A percentile compares a stretch with the other conserved stretches of the same genome.
phyloP scores from a whole-genome alignment of 2,329 filamentous ascomycete species.

The Colletotrichum eremochloae region DNA sequence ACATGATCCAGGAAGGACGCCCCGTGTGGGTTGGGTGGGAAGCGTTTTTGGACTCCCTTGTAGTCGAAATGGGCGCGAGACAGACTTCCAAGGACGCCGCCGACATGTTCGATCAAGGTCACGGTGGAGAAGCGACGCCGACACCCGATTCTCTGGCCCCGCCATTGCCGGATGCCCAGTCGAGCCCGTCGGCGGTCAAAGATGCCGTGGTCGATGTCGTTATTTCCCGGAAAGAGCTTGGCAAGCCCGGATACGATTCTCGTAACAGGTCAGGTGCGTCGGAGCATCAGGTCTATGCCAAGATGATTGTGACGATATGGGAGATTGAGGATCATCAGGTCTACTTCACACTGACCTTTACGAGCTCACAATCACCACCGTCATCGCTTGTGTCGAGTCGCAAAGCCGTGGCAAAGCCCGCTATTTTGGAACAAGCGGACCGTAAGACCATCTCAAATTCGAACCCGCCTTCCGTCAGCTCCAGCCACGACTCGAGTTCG shows the following conservation, averaged over 20 bases:
- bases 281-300: constrained; percentile 67
- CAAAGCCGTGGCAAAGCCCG: constrained; percentile 56
- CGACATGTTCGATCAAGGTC: constrained; percentile 37
- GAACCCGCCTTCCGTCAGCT: constrained; percentile 61
- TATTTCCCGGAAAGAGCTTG: constrained; percentile 65
- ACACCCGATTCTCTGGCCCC: constrained; percentile 48
- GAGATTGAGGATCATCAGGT: constrained; percentile 74
- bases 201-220: constrained; percentile 78
- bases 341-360: constrained; percentile 83
- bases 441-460: constrained; percentile 59
- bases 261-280: constrained; percentile 53
- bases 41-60: constrained; percentile 67
- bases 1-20: constrained; percentile 77
- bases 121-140: constrained; percentile 54
- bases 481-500: constrained; percentile 62
- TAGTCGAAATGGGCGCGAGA: constrained; percentile 56
- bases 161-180: constrained; percentile 41
- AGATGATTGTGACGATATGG: constrained; percentile 84
- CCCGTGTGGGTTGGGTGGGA: constrained; percentile 73
- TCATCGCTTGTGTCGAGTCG: constrained; percentile 51
- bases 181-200: constrained; percentile 53
- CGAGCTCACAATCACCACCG: constrained; percentile 64
- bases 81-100: constrained; percentile 40
- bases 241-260: constrained; percentile 54
- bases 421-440: constrained; percentile 61